phyloP scores from a whole-genome alignment of 345 rosid genomes.

The Heritiera fomes region DNA sequence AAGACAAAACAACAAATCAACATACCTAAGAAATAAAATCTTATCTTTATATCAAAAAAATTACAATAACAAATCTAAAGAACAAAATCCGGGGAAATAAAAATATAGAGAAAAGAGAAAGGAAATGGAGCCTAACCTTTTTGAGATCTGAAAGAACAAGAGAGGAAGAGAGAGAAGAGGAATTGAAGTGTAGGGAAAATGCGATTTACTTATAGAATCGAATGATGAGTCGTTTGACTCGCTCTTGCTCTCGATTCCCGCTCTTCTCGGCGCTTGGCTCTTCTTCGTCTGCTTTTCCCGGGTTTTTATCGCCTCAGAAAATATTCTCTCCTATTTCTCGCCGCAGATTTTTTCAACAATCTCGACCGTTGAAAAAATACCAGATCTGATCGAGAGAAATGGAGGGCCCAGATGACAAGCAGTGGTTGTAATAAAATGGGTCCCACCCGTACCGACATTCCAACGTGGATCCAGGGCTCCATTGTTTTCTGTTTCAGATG shows the following conservation, averaged over 20 bases:
- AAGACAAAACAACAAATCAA: background rate
- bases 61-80: background rate
- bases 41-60: too few relatives aligned
- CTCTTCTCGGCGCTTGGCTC: background rate
- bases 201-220: background rate
- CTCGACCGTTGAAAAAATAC: background rate
- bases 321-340: background rate
- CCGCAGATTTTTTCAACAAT: too few relatives aligned
- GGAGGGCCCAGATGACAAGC: background rate
- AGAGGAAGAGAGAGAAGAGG: background rate
- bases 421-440: background rate
- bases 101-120: background rate
- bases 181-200: background rate
- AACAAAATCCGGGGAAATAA: background rate
- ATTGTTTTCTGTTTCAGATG: background rate
- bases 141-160: slow-evolving; percentile 6
- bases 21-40: background rate
- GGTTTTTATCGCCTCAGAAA: background rate
- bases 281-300: background rate
- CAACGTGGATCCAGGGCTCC: background rate
- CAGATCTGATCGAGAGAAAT: background rate
- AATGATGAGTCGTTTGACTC: slow-evolving; percentile 2
- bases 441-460: background rate
- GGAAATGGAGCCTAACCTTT: background rate
- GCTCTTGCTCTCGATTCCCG: slow-evolving; percentile 14